Evolutionary conservation across 225 moss, liverwort and hornwort species (phyloP).

Genomic region (Marchantia paleacea): DNA sequence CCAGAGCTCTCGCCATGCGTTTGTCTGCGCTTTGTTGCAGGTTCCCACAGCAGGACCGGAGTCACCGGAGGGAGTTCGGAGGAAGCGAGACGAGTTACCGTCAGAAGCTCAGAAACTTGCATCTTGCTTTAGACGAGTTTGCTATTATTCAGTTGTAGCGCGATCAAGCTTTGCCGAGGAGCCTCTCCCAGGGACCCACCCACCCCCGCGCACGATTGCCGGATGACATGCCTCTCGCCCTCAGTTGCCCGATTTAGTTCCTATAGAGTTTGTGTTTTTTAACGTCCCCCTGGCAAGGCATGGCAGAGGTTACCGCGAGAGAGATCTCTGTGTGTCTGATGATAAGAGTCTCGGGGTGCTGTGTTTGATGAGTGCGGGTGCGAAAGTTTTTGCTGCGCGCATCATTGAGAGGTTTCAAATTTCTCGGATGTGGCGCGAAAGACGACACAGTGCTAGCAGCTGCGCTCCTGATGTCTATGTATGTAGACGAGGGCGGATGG

Average conservation of each 20-base stretch:
- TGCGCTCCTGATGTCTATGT: background rate
- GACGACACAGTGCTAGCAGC: too few species aligned
- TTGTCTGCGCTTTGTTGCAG: background rate
- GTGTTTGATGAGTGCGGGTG: background rate
- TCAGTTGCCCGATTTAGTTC: background rate
- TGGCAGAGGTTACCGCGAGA: background rate
- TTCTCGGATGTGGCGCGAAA: background rate
- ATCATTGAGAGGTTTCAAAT: background rate
- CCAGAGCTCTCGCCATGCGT: background rate
- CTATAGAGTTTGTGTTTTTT: background rate
- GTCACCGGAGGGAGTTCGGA: too few species aligned
- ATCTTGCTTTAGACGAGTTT: background rate
- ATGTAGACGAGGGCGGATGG: background rate
- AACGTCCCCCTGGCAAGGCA: background rate
- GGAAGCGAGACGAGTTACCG: too few species aligned
- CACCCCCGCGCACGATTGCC: background rate
- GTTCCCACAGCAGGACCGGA: too few species aligned
- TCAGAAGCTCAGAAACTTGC: background rate
- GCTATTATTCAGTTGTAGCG: background rate
- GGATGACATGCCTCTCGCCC: background rate
- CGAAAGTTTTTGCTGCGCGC: background rate
- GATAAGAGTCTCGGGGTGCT: background rate
- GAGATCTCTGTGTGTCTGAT: background rate
- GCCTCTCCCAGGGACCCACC: background rate
- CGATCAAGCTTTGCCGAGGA: background rate